A percentile compares a stretch with the other conserved stretches of the same genome.
phyloP scores from a whole-genome alignment of 108 stramenopile species.

The Chaetoceros tenuissimus region DNA sequence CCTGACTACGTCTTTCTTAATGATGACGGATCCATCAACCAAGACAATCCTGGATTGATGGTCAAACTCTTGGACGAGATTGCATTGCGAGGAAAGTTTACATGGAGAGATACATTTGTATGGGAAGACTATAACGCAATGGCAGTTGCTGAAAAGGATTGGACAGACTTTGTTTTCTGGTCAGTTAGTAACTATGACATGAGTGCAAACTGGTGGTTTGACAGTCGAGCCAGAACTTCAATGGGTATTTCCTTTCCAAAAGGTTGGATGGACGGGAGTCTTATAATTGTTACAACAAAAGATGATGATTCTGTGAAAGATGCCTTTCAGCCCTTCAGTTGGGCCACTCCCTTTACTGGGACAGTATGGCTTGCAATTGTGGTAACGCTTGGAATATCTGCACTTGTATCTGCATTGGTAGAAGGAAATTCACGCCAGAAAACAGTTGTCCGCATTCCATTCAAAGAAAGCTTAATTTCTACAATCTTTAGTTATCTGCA shows the following conservation, averaged over 20 bases:
- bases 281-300: conserved; percentile 7
- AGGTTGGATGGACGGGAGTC: conserved; percentile 13
- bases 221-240: conserved; percentile 1
- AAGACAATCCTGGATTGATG: conserved; percentile 15
- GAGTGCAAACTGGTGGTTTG: conserved; percentile 6
- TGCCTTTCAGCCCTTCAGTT: no score
- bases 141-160: not conserved
- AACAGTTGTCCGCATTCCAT: conserved; percentile 2
- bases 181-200: conserved; percentile 13
- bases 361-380: conserved; percentile 17
- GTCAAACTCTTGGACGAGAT: conserved; percentile 19
- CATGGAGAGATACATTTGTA: conserved; percentile 19
- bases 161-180: conserved; percentile 15
- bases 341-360: conserved; percentile 17
- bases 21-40: conserved; percentile 3
- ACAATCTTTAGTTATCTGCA: no score
- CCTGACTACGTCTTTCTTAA: no score
- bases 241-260: conserved; percentile 16
- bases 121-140: no score
- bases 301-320: no score
- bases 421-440: conserved; percentile 3
- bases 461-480: no score
- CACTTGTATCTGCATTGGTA: conserved; percentile 9
- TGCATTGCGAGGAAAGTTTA: conserved; percentile 19
- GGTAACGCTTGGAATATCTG: conserved; percentile 11